These are phyloP conservation scores for Pistacia atlantica DNA, from an alignment of 345 rosid genomes.

Conservation along the genomic window DNA sequence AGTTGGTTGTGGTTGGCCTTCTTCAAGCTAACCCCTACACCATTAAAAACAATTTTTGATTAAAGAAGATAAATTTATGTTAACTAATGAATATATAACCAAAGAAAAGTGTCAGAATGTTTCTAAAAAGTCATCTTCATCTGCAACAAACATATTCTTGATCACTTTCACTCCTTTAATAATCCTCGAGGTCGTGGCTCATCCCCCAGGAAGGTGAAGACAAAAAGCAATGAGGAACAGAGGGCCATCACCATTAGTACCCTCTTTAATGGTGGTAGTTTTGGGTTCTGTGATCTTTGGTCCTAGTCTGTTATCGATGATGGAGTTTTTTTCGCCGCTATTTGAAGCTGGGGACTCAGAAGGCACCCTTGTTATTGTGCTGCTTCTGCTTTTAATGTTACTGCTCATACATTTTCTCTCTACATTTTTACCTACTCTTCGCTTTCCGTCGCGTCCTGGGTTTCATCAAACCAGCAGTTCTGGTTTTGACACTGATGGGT, in stretches of 20 bases:
- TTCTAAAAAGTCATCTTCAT: constrained; percentile 9
- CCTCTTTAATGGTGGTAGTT: constrained; percentile 44
- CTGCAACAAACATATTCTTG: constrained; percentile 3
- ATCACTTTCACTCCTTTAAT: neutral
- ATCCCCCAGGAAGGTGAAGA: neutral
- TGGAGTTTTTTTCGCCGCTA: constrained; percentile 20
- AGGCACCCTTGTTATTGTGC: constrained; percentile 13
- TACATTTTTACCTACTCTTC: constrained; percentile 11
- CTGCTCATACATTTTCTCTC: constrained; percentile 29
- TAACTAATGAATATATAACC: constrained; percentile 17
- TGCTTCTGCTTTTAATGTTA: constrained; percentile 22
- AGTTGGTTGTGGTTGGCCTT: constrained; percentile 4
- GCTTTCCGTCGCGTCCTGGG: neutral
- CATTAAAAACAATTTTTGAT: neutral
- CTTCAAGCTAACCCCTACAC: neutral
- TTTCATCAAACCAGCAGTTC: constrained; percentile 5
- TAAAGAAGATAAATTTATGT: constrained; percentile 15
- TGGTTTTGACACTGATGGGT: constrained; percentile 31
- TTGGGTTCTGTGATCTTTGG: constrained; percentile 34
- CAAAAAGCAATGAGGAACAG: constrained; percentile 20
- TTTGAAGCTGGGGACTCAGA: constrained; percentile 15
- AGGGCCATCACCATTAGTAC: constrained; percentile 57
- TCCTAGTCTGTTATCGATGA: constrained; percentile 23
- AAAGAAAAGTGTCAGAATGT: neutral
- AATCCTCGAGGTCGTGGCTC: neutral